phyloP scores from a whole-genome alignment of 1,284 basidiomycete genomes.

The Waitea zeae region DNA sequence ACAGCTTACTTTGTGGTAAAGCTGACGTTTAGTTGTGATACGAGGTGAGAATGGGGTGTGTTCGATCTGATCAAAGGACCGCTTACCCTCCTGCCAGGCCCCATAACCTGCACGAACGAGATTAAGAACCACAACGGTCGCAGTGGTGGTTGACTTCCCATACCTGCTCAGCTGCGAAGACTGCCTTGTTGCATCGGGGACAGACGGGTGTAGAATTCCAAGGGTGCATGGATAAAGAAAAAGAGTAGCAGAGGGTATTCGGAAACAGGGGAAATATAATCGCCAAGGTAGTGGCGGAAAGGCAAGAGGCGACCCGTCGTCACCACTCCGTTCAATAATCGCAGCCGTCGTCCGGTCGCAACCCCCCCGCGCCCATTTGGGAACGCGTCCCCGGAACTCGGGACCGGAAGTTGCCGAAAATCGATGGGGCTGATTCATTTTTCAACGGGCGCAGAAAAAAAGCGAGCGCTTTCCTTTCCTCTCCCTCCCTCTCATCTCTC shows the following conservation, averaged over 20 bases:
- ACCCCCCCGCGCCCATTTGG: too few species aligned
- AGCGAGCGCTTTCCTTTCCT: too few species aligned
- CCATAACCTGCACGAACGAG: constrained; percentile 37
- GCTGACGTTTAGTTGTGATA: background rate
- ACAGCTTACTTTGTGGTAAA: background rate
- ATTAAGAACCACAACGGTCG: constrained; percentile 4
- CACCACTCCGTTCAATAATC: too few species aligned
- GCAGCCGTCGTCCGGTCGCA: too few species aligned
- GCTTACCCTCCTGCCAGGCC: constrained; percentile 64
- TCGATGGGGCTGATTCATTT: too few species aligned
- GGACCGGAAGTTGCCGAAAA: too few species aligned
- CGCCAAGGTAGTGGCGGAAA: background rate
- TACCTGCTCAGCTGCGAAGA: constrained; percentile 73
- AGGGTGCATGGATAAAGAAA: constrained; percentile 47
- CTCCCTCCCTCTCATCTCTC: too few species aligned
- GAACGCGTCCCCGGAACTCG: too few species aligned
- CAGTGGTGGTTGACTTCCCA: constrained; percentile 8
- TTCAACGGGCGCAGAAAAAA: too few species aligned
- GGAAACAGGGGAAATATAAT: background rate
- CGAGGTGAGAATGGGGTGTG: background rate
- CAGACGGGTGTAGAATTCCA: constrained; percentile 50
- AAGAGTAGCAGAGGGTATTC: constrained; percentile 3
- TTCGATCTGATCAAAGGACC: constrained; percentile 7
- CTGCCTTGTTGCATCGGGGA: constrained; percentile 45
- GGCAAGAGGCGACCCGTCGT: background rate